Conservation (phyloP, 108 stramenopile genomes). For the Fistulifera pelliculosa region DNA sequence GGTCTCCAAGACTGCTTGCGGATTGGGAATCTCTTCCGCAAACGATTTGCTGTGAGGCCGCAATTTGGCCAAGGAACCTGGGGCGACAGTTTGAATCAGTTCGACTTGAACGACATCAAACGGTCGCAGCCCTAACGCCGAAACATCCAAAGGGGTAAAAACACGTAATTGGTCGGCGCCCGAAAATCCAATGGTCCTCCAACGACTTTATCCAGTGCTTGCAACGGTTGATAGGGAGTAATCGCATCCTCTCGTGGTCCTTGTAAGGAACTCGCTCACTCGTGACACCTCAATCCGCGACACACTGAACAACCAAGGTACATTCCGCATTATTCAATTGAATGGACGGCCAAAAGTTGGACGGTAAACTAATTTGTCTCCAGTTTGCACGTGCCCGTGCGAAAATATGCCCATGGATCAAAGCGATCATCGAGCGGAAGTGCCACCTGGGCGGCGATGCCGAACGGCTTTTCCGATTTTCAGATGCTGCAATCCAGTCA, state of each 20-base stretch:
- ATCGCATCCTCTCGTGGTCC: constrained; percentile 19
- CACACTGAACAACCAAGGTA: constrained; percentile 81
- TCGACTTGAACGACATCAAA: constrained; percentile 73
- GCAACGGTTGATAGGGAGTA: constrained; percentile 1
- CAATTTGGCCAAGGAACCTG: constrained; percentile 66
- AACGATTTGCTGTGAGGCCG: constrained; percentile 69
- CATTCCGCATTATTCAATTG: constrained; percentile 55
- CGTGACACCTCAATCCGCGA: constrained; percentile 58
- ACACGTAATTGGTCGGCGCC: constrained; percentile 80
- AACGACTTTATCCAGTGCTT: constrained; percentile 45
- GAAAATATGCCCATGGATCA: constrained; percentile 74
- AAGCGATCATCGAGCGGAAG: constrained; percentile 73
- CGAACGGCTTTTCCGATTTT: constrained; percentile 19
- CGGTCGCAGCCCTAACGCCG: constrained; percentile 66
- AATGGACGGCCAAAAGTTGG: constrained; percentile 66
- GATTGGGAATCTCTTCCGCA: constrained; percentile 60
- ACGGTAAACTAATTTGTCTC: constrained; percentile 79
- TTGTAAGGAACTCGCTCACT: constrained; percentile 32
- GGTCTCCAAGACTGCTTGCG: constrained; percentile 83
- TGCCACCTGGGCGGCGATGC: constrained; percentile 53
- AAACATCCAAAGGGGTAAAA: constrained; percentile 85
- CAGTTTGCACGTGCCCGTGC: constrained; percentile 77
- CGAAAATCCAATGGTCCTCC: constrained; percentile 88
- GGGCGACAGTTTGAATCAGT: constrained; percentile 39
- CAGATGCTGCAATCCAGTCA: constrained; percentile 51